Evolutionary conservation across 83 land plant genomes (phyloP).

Genomic region (Picea abies): DNA sequence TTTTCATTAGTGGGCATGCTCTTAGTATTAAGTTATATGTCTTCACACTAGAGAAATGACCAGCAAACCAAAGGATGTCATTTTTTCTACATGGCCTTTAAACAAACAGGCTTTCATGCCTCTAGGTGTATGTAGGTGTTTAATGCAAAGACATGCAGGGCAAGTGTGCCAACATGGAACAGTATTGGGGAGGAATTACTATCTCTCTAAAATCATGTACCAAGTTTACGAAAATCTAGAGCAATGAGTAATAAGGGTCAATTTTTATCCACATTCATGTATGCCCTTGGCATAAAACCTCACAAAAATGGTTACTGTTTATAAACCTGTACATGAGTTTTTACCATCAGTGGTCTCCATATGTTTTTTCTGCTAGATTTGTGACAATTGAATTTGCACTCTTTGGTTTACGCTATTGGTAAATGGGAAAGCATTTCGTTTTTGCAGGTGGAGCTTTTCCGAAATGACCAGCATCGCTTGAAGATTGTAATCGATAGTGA

Average conservation of each 20-base stretch:
- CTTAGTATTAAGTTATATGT: not conserved
- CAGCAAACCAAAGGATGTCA: not conserved
- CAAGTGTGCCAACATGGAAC: not conserved
- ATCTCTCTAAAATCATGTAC: not conserved
- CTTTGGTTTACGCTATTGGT: not conserved
- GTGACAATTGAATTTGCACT: not conserved
- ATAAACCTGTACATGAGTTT: not conserved
- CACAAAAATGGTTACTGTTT: not conserved
- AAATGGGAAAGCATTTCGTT: not conserved
- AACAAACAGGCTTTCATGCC: not conserved
- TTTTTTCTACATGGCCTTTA: not conserved
- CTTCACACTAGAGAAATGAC: not conserved
- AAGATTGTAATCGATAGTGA: slow-evolving; percentile 95
- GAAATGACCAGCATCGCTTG: slow-evolving; percentile 90
- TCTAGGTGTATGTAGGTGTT: not conserved
- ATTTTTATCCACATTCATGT: not conserved
- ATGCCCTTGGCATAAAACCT: not conserved
- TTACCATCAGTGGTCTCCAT: not conserved
- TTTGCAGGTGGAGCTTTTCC: slow-evolving; percentile 86
- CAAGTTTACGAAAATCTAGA: not conserved
- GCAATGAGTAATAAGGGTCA: not conserved
- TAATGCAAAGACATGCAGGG: not conserved
- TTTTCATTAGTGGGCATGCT: not conserved
- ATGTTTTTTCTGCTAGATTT: not conserved
- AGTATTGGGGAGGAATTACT: not conserved